Evolutionary conservation across 306 rosid species (phyloP), one percentile per base, ranked within the genome.

Genomic region (Myrica gale): DNA sequence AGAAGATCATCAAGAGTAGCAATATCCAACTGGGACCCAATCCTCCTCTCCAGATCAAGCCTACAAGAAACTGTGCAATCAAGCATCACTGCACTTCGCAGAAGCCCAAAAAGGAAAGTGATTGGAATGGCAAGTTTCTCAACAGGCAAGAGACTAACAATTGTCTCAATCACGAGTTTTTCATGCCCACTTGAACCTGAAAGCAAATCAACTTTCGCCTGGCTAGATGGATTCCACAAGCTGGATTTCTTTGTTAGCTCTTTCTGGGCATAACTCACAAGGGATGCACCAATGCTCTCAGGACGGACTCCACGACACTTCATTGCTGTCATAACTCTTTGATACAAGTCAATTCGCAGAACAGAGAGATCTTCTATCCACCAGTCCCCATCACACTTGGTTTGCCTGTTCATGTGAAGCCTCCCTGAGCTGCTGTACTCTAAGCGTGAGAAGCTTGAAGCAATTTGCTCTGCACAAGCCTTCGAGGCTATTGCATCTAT

Each of bases 391-490:
- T 91, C 98, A 76, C 90, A 82, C 80, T 92, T 96, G 42, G 97
- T 86, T 67, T 92, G 97, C 81, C 85, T 85, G 80, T 93, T 92
- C 99, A 96, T 96, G 71, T 96, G 97, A 48, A 96, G 81, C 82
- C 98, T 88, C 56, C 99, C 99, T 32, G 99, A 96, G 81, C 92
- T 90, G 92, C 99, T 96, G 63, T 96, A 96, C 89, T 96, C 99
- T 51, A 96, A 87, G 53, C 99, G 78, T 11, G 99, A 96, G 84
- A 96, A 96, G 79, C 99, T 96, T 1, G 98, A 96, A 77, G 99
- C 98, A 73, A 96, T 96, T 81, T 96, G 99, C 80, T 96, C 99
- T 9, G 92, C 93, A 56, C 99, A 96, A 48, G 99, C 89, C 81
- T 92, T 96, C 7, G 99, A 90, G 26, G 99, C 99, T 65, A 96